Evolutionary conservation across 106 monocot genomes (phyloP).

Genomic region (Dendrobium huoshanense): DNA sequence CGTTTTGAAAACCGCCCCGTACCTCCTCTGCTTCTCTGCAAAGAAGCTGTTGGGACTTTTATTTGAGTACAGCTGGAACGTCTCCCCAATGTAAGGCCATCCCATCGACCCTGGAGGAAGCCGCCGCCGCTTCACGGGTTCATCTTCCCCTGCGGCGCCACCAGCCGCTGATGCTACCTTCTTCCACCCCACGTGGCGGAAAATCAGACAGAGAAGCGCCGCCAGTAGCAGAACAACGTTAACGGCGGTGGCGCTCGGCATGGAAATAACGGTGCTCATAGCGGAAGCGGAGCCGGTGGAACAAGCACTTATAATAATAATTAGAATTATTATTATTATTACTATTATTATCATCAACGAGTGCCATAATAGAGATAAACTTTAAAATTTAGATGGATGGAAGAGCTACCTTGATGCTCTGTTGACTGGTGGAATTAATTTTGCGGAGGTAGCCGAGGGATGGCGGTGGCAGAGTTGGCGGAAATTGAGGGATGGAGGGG

Average conservation of each 20-base stretch:
- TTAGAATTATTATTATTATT: too few relatives aligned
- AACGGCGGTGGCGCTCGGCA: background rate
- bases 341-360: too few relatives aligned
- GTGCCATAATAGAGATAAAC: too few relatives aligned
- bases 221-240: background rate
- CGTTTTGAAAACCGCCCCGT: slow-evolving; percentile 80
- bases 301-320: background rate
- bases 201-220: background rate
- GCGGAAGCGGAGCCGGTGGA: background rate
- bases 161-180: background rate
- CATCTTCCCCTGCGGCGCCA: background rate
- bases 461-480: too few relatives aligned
- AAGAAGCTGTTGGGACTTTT: slow-evolving; percentile 55
- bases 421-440: too few relatives aligned
- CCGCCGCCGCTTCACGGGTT: background rate
- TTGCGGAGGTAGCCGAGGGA: too few relatives aligned
- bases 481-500: too few relatives aligned
- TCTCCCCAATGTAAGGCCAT: slow-evolving; percentile 63
- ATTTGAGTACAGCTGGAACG: slow-evolving; percentile 54
- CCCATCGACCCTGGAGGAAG: slow-evolving; percentile 67
- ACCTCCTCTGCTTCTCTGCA: slow-evolving; percentile 28
- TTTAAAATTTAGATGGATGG: too few relatives aligned
- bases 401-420: too few relatives aligned
- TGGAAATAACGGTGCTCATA: background rate
- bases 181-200: background rate